These are phyloP conservation scores for Leptographium procerum DNA, from an alignment of 2,329 filamentous ascomycete genomes.

Conservation along the genomic window DNA sequence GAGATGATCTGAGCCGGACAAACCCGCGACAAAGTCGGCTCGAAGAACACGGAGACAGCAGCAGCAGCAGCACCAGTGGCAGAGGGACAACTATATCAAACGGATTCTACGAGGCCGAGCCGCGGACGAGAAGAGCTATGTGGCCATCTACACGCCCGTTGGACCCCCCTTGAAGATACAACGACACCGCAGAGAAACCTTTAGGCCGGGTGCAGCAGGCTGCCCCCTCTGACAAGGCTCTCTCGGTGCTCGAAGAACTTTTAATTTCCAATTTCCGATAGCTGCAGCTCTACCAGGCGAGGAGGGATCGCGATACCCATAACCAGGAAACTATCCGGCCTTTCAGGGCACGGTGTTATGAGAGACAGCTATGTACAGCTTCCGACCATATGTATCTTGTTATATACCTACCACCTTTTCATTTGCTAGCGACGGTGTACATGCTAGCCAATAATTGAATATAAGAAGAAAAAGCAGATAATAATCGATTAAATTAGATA, in stretches of 20 bases:
- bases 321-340: neutral
- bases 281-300: neutral
- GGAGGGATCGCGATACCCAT: neutral
- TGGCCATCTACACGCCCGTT: too few relatives aligned
- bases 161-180: neutral
- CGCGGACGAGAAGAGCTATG: neutral
- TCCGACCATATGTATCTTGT: neutral
- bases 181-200: neutral
- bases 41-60: neutral
- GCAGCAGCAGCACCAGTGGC: neutral
- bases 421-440: neutral
- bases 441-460: neutral
- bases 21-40: too few relatives aligned
- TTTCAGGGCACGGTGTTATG: neutral
- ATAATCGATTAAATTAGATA: too few relatives aligned
- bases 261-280: neutral
- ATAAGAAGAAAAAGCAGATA: neutral
- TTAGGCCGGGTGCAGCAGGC: neutral
- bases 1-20: constrained; percentile 21
- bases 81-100: neutral
- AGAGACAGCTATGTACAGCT: too few relatives aligned
- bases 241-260: neutral
- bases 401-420: neutral
- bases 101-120: neutral
- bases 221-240: neutral